Evolutionary conservation across 108 stramenopile genomes (phyloP).

Genomic region (Mediolabrus comicus): DNA sequence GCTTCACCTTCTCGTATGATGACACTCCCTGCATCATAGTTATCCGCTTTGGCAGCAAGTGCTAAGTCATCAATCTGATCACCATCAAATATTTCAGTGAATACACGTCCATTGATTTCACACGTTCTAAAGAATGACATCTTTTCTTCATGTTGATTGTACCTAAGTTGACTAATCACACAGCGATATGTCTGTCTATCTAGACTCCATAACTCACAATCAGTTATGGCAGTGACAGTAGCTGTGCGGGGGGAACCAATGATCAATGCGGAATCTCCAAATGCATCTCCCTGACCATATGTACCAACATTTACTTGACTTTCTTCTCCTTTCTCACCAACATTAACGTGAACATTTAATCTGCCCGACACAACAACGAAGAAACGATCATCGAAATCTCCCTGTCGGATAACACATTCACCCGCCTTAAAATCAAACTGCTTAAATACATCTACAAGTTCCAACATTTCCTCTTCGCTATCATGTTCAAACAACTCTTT

Average conservation of each 20-base stretch:
- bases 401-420: constrained; percentile 63
- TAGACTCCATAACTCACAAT: constrained; percentile 35
- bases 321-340: constrained; percentile 20
- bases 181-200: constrained; percentile 28
- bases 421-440: constrained; percentile 23
- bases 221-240: constrained; percentile 45
- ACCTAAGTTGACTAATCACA: constrained; percentile 40
- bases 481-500: constrained; percentile 67
- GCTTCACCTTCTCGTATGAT: constrained; percentile 86
- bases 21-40: constrained; percentile 63
- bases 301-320: constrained; percentile 32
- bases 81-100: constrained; percentile 48
- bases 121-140: constrained; percentile 58
- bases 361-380: constrained; percentile 67
- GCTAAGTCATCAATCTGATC: constrained; percentile 60
- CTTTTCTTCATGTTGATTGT: constrained; percentile 36
- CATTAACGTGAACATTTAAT: constrained; percentile 40
- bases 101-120: constrained; percentile 49
- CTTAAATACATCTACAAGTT: constrained; percentile 78
- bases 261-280: constrained; percentile 83
- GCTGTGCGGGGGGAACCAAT: constrained; percentile 67
- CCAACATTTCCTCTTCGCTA: constrained; percentile 56
- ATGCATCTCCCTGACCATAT: constrained; percentile 35
- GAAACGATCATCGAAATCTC: constrained; percentile 77
- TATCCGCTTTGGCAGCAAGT: constrained; percentile 40